Percentiles rank a stretch among this genome's conserved stretches.
Evolutionary conservation across 208 protist species (phyloP).

Genomic region (Acanthamoeba culbertsoni): DNA sequence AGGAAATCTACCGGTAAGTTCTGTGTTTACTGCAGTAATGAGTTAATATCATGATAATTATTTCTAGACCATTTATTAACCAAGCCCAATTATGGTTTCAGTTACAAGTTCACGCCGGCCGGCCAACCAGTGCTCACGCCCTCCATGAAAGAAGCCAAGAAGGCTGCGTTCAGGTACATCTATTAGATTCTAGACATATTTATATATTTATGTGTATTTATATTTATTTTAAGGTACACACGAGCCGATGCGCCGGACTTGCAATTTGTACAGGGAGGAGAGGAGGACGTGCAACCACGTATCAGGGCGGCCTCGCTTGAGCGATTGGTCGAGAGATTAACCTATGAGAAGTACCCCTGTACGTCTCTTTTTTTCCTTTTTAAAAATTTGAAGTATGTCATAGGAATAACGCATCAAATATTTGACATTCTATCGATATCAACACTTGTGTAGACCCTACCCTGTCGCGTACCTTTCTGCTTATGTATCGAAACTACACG

Average conservation of each 20-base stretch:
- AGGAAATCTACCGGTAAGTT: slow-evolving; percentile 30
- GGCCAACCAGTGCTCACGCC: background rate
- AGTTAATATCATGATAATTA: no score
- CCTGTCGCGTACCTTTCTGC: background rate
- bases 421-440: no score
- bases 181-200: background rate
- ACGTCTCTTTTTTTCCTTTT: background rate
- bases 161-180: background rate
- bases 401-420: no score
- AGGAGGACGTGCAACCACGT: slow-evolving; percentile 10
- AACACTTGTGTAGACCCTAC: background rate
- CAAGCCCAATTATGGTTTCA: background rate
- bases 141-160: background rate
- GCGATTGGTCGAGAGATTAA: slow-evolving; percentile 7
- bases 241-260: background rate
- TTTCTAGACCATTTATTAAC: background rate
- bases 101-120: background rate
- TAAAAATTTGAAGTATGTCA: background rate
- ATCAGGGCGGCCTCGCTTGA: slow-evolving; percentile 18
- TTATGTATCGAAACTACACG: slow-evolving; percentile 29
- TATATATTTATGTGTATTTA: background rate
- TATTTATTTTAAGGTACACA: background rate
- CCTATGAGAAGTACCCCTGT: slow-evolving; percentile 55
- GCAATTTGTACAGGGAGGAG: background rate
- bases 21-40: background rate